phyloP scores from a whole-genome alignment of 1,284 basidiomycete species.

The Pseudozyma thailandica region DNA sequence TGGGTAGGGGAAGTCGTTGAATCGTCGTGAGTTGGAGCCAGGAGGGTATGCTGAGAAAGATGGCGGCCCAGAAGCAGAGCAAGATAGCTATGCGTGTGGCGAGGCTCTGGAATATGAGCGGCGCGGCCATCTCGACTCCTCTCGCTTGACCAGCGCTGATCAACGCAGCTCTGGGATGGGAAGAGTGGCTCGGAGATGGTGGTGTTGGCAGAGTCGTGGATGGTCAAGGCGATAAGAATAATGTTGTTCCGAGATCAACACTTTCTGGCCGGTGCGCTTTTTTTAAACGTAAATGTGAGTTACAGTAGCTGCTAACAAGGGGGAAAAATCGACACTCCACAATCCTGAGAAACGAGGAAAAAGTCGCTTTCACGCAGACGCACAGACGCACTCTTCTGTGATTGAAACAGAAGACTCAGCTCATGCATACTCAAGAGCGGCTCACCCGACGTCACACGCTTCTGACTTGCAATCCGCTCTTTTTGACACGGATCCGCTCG shows the following conservation, averaged over 20 bases:
- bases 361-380: slow-evolving; percentile 36
- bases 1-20: slow-evolving; percentile 53
- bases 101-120: slow-evolving; percentile 42
- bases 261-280: slow-evolving; percentile 6
- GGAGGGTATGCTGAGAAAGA: slow-evolving; percentile 47
- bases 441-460: background rate
- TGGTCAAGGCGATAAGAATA: background rate
- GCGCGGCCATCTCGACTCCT: slow-evolving; percentile 13
- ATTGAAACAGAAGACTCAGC: slow-evolving; percentile 10
- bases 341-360: background rate
- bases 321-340: no score
- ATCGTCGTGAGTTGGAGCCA: slow-evolving; percentile 62
- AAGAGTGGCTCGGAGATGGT: no score
- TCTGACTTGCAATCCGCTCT: background rate
- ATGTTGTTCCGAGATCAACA: slow-evolving; percentile 20
- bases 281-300: no score
- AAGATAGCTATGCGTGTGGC: slow-evolving; percentile 38
- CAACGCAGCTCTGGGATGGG: no score
- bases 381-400: slow-evolving; percentile 13
- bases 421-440: no score
- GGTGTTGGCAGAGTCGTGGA: background rate
- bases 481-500: background rate
- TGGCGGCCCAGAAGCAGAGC: slow-evolving; percentile 47
- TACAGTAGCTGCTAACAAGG: no score
- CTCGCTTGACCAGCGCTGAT: background rate